phyloP scores from a whole-genome alignment of 202 grass and related monocot species.

The Zoysia matrella region DNA sequence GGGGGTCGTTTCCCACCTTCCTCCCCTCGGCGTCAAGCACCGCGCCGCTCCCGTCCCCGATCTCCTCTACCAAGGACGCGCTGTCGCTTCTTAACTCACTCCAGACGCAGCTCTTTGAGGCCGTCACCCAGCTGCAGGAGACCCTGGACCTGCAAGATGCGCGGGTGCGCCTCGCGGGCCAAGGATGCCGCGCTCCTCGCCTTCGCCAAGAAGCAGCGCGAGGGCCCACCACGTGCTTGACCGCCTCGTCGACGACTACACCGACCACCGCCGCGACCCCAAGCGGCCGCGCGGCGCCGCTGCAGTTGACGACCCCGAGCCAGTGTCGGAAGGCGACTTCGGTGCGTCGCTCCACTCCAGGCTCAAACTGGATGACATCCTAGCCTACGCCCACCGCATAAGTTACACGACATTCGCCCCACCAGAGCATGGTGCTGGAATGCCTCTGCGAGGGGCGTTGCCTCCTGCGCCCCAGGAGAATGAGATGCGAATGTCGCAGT shows the following conservation, averaged over 20 bases:
- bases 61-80: slow-evolving; percentile 71
- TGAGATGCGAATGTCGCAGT: slow-evolving; percentile 86
- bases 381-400: slow-evolving; percentile 83
- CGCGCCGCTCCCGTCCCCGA: slow-evolving; percentile 30
- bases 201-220: slow-evolving; percentile 87
- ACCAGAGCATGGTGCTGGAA: slow-evolving; percentile 85
- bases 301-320: slow-evolving; percentile 17
- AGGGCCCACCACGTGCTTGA: slow-evolving; percentile 93
- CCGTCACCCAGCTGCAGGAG: slow-evolving; percentile 86
- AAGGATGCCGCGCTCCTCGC: slow-evolving; percentile 75
- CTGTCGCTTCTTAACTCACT: slow-evolving; percentile 70
- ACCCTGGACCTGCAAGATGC: slow-evolving; percentile 92
- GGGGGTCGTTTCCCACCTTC: slow-evolving; percentile 77
- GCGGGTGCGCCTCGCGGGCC: slow-evolving; percentile 44
- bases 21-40: slow-evolving; percentile 55
- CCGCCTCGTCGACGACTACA: slow-evolving; percentile 90
- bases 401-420: slow-evolving; percentile 97
- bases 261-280: slow-evolving; percentile 70
- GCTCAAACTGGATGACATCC: slow-evolving; percentile 74
- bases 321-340: slow-evolving; percentile 41
- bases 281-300: slow-evolving; percentile 59
- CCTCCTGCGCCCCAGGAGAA: slow-evolving; percentile 92
- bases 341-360: slow-evolving; percentile 72
- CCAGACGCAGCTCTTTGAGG: slow-evolving; percentile 90
- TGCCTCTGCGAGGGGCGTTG: slow-evolving; percentile 73